Evolutionary conservation across 371 early-diverging fungal species (phyloP).

Genomic region (Mucor irregularis): DNA sequence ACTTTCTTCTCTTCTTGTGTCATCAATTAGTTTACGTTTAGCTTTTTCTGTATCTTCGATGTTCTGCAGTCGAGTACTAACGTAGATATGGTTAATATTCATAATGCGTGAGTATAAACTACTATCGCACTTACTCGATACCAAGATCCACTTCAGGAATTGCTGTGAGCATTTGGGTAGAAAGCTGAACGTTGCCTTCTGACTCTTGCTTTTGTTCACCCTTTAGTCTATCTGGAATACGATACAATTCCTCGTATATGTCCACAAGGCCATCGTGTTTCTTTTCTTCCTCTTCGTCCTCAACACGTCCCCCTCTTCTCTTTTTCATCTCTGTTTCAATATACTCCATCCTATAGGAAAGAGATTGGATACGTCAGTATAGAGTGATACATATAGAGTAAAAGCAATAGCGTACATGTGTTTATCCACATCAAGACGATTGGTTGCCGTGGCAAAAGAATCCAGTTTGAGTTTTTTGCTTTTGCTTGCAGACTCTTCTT

Average conservation of each 20-base stretch:
- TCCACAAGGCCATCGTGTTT: slow-evolving; percentile 24
- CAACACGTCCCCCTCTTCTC: slow-evolving; percentile 20
- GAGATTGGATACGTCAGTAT: background rate
- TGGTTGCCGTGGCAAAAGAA: slow-evolving; percentile 82
- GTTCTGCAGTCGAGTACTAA: slow-evolving; percentile 71
- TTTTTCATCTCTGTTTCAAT: slow-evolving; percentile 28
- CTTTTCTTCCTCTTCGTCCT: slow-evolving; percentile 38
- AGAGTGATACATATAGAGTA: background rate
- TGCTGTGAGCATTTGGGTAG: slow-evolving; percentile 88
- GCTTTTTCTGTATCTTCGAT: slow-evolving; percentile 87
- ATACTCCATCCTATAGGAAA: slow-evolving; percentile 72
- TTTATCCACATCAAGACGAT: slow-evolving; percentile 82
- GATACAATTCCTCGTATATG: slow-evolving; percentile 66
- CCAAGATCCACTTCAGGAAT: slow-evolving; percentile 95
- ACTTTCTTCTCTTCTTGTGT: slow-evolving; percentile 19
- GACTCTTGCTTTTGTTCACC: slow-evolving; percentile 54
- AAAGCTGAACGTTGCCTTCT: slow-evolving; percentile 88
- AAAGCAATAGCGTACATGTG: slow-evolving; percentile 59
- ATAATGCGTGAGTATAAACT: background rate
- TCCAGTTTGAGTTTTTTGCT: slow-evolving; percentile 51
- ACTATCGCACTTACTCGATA: slow-evolving; percentile 61
- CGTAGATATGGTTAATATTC: background rate
- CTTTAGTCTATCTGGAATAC: slow-evolving; percentile 72
- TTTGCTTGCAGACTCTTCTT: slow-evolving; percentile 8
- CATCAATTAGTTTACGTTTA: slow-evolving; percentile 61